Percentiles rank a stretch among this genome's conserved stretches.
These are phyloP conservation scores for Mucuna pruriens DNA, from an alignment of 306 rosid genomes.

Conservation along the genomic window DNA sequence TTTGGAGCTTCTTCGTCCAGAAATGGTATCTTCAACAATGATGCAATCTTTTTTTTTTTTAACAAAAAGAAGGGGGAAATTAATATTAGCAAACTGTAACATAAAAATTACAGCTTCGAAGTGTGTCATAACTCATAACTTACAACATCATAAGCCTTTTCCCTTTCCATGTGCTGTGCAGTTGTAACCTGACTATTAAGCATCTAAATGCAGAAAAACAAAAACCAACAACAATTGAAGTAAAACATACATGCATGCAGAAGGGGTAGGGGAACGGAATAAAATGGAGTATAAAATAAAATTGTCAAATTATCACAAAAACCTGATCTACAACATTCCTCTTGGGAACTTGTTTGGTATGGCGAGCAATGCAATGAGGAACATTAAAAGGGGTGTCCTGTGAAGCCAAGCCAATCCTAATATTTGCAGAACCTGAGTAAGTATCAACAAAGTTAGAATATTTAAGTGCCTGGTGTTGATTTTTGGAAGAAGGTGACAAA, in stretches of 20 bases:
- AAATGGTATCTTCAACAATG: constrained; percentile 82
- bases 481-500: not conserved
- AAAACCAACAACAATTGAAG: constrained; percentile 26
- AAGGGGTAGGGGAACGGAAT: not conserved
- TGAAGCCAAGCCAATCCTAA: constrained; percentile 90
- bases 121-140: constrained; percentile 46
- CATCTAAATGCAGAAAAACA: constrained; percentile 58
- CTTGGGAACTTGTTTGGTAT: constrained; percentile 68
- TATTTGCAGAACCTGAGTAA: constrained; percentile 73
- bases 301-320: constrained; percentile 32
- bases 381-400: constrained; percentile 76
- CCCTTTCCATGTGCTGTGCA: constrained; percentile 79
- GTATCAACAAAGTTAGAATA: constrained; percentile 30
- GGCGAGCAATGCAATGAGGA: constrained; percentile 93
- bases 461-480: constrained; percentile 10
- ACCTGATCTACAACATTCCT: constrained; percentile 90
- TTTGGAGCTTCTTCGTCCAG: constrained; percentile 81
- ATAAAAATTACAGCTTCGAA: constrained; percentile 15
- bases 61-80: not conserved
- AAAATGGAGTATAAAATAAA: not conserved
- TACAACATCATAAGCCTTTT: constrained; percentile 87
- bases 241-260: not conserved
- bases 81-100: constrained; percentile 14
- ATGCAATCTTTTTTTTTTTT: constrained; percentile 60
- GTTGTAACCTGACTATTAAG: constrained; percentile 75